Percentiles rank a stretch among this genome's conserved stretches.
Evolutionary conservation across 495 filamentous ascomycete genomes (phyloP).

Genomic region (Trichodelitschia bisporula): DNA sequence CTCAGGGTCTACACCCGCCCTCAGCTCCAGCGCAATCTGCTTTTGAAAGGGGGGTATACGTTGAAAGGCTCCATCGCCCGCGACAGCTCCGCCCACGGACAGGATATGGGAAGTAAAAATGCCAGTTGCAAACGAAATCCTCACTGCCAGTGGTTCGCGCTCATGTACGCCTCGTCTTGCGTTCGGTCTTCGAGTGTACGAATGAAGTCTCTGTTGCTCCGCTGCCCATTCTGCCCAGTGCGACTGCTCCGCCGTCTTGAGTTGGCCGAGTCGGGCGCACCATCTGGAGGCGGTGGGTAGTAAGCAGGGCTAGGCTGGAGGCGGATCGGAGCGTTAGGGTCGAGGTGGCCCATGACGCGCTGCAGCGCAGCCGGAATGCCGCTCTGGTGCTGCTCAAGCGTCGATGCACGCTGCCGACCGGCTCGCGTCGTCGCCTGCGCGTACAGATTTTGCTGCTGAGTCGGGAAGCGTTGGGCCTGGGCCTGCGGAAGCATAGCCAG

Average conservation of each 20-base stretch:
- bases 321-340: constrained; percentile 83
- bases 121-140: constrained; percentile 1
- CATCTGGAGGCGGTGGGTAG: constrained; percentile 87
- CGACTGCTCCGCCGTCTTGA: constrained; percentile 47
- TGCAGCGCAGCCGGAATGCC: constrained; percentile 87
- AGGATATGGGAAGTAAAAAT: too few relatives aligned
- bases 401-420: constrained; percentile 75
- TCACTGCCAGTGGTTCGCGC: constrained; percentile 39
- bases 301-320: constrained; percentile 93
- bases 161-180: constrained; percentile 61
- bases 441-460: constrained; percentile 39
- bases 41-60: too few relatives aligned
- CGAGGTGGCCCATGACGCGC: constrained; percentile 86
- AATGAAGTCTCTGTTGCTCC: constrained; percentile 48
- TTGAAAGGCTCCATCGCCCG: too few relatives aligned
- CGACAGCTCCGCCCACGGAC: too few relatives aligned
- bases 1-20: too few relatives aligned
- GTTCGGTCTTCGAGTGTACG: constrained; percentile 83
- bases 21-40: too few relatives aligned
- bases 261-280: constrained; percentile 35
- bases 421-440: constrained; percentile 63
- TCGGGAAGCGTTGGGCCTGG: constrained; percentile 12
- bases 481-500: constrained; percentile 44
- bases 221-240: constrained; percentile 29
- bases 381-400: constrained; percentile 78